A percentile compares a stretch with the other conserved stretches of the same genome.
Evolutionary conservation across 2,329 filamentous ascomycete genomes (phyloP).

Genomic region (Polychaeton citri): DNA sequence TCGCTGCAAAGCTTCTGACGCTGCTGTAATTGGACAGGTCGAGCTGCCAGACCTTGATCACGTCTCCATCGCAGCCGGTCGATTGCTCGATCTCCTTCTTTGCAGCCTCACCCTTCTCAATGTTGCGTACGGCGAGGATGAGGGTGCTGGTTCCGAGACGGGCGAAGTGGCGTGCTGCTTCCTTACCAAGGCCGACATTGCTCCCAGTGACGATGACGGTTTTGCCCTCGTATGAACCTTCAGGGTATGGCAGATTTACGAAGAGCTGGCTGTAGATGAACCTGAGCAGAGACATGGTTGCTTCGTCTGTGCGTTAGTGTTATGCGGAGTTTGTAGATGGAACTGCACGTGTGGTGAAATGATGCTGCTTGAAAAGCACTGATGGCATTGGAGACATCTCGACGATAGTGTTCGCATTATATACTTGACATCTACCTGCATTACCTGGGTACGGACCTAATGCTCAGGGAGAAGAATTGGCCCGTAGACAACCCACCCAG

Average conservation of each 20-base stretch:
- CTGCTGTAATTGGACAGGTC: conserved; percentile 25
- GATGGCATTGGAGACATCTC: too few relatives aligned
- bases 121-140: conserved; percentile 32
- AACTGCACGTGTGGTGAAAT: too few relatives aligned
- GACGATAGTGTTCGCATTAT: too few relatives aligned
- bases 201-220: conserved; percentile 36
- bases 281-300: not conserved
- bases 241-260: conserved; percentile 22
- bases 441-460: too few relatives aligned
- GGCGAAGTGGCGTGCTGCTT: conserved; percentile 31
- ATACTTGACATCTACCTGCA: too few relatives aligned
- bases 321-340: not conserved
- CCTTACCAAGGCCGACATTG: conserved; percentile 34
- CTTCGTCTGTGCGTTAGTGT: not conserved
- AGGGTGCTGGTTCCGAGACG: conserved; percentile 27
- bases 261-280: conserved; percentile 29
- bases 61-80: conserved; percentile 14
- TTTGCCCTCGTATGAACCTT: conserved; percentile 9
- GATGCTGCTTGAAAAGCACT: too few relatives aligned
- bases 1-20: conserved; percentile 17
- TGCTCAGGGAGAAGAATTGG: too few relatives aligned
- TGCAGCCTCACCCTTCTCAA: conserved; percentile 32
- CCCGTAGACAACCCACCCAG: too few relatives aligned
- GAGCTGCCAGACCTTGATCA: conserved; percentile 29
- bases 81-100: conserved; percentile 25